Evolutionary conservation across 306 rosid genomes (phyloP), one percentile per base, ranked within the genome.

Genomic region (Oemleria cerasiformis): DNA sequence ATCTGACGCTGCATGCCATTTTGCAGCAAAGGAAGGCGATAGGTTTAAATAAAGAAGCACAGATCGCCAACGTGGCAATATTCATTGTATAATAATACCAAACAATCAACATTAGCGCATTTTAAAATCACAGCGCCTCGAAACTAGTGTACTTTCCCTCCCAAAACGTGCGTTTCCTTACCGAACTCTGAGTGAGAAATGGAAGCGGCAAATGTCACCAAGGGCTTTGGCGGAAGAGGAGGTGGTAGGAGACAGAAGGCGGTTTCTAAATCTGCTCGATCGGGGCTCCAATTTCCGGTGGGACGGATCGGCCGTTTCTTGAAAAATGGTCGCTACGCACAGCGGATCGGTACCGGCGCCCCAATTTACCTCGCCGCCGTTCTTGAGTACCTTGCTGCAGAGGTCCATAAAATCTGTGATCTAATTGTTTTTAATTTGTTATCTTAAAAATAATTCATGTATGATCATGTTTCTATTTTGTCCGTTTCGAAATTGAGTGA

Each of bases 211-310:
- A 68, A 69, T 47, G 2, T 71, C 10, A 9, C 63, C 1, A 87
- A 76, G 39, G 92, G 88, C 2, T 91, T 83, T 16, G 87, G 67
- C 3, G 96, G 92, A 21, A 81, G 96, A 60, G 75, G 15, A 4
- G 88, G 83, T 5, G 77, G 85, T 3, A 79, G 68, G 7, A 73
- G 87, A 48, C 88, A 88, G 85, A 90, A 86, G 73, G 23, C 87
- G 2, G 86, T 86, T 19, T 64, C 90, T 2, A 88, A 90, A 42
- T 90, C 96, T 13, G 0, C 9, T 14, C 83, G 88, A 49, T 90
- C 96, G 0, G 94, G 96, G 4, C 96, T 90, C 38, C 94, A 90
- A 53, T 90, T 90, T 62, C 96, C 92, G 14, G 96, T 90, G 7
- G 87, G 92, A 5, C 86, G 96, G 19, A 69, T 90, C 19, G 80